Conservation (phyloP, 768 basidiomycete genomes). For the Kwoniella mangroviensis region DNA sequence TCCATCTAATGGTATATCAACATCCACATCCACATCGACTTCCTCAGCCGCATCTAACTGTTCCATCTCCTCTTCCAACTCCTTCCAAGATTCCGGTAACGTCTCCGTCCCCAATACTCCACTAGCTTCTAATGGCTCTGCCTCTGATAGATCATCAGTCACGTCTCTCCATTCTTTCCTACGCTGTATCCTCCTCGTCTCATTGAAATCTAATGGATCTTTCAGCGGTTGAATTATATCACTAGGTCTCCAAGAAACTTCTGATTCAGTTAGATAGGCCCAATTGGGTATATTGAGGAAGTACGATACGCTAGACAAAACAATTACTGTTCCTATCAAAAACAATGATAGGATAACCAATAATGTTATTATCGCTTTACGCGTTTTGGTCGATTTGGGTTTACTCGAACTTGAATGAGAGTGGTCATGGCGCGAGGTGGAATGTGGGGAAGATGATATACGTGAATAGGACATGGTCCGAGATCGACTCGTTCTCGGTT, state of each 20-base stretch:
- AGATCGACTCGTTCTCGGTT: background rate
- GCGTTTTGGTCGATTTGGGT: slow-evolving; percentile 22
- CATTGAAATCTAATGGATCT: slow-evolving; percentile 16
- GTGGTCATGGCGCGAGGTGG: background rate
- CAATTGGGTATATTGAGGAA: slow-evolving; percentile 79
- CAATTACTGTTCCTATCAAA: slow-evolving; percentile 84
- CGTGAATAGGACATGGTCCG: slow-evolving; percentile 6
- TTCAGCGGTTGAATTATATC: slow-evolving; percentile 63
- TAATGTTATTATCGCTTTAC: slow-evolving; percentile 60
- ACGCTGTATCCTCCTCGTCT: slow-evolving; percentile 1
- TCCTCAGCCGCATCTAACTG: slow-evolving; percentile 29
- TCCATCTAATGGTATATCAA: background rate
- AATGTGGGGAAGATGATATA: background rate
- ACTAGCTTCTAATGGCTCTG: background rate
- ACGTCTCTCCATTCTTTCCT: slow-evolving; percentile 15
- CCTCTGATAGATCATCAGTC: background rate
- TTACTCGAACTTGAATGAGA: background rate
- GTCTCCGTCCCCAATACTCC: slow-evolving; percentile 24
- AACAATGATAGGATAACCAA: slow-evolving; percentile 71
- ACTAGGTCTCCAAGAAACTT: slow-evolving; percentile 65
- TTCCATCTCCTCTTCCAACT: slow-evolving; percentile 30
- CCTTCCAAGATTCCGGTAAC: slow-evolving; percentile 29
- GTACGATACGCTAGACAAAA: slow-evolving; percentile 87
- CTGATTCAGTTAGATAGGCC: slow-evolving; percentile 79
- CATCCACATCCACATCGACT: slow-evolving; percentile 5